Conservation (phyloP, 805 yeast species). For the Ogataea corticis region DNA sequence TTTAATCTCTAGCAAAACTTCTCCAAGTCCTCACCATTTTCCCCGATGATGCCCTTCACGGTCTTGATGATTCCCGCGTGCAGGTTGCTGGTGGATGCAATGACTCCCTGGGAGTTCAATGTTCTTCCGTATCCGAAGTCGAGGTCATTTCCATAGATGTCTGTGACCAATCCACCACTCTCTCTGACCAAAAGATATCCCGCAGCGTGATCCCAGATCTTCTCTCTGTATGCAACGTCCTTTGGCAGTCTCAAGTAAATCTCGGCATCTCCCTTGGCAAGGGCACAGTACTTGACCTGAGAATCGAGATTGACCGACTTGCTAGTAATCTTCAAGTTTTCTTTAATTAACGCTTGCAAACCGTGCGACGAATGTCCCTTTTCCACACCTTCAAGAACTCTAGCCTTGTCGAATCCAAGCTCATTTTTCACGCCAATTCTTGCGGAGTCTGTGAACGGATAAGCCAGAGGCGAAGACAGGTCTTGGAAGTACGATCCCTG, state of each 20-base stretch:
- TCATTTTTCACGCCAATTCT: constrained; percentile 55
- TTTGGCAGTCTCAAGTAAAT: constrained; percentile 87
- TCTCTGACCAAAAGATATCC: constrained; percentile 86
- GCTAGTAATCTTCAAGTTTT: constrained; percentile 55
- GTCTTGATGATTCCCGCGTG: constrained; percentile 52
- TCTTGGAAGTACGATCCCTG: constrained; percentile 64
- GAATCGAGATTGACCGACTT: constrained; percentile 80
- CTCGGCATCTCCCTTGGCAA: constrained; percentile 90
- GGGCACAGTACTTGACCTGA: constrained; percentile 92
- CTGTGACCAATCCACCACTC: constrained; percentile 90
- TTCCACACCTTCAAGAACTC: constrained; percentile 92
- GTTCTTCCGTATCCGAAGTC: constrained; percentile 87
- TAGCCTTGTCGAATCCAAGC: constrained; percentile 47
- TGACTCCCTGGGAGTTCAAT: constrained; percentile 84
- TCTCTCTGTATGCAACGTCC: constrained; percentile 74
- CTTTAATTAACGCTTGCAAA: constrained; percentile 76
- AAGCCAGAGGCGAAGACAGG: constrained; percentile 38
- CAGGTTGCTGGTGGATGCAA: constrained; percentile 65
- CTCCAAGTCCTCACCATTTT: constrained; percentile 33
- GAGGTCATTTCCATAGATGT: constrained; percentile 69
- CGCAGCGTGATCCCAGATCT: constrained; percentile 99
- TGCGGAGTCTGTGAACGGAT: constrained; percentile 35
- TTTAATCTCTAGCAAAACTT: constrained; percentile 20
- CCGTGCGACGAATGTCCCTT: constrained; percentile 92
- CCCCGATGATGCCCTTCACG: constrained; percentile 40